Conservation (phyloP, 164 flowering plant species). For the Aristolochia californica region DNA sequence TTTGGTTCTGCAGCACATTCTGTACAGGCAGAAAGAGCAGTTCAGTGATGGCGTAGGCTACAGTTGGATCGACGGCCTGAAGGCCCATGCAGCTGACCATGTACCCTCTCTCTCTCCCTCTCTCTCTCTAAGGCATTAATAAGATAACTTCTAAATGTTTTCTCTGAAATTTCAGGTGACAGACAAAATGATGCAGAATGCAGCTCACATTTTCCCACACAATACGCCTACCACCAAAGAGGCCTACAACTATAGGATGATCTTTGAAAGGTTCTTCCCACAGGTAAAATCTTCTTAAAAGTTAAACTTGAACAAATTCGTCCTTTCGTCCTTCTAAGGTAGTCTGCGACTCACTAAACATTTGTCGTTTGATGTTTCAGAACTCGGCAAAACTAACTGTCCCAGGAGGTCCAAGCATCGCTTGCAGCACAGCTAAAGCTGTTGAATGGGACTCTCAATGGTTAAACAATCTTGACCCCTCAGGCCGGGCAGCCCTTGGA, state of each 20-base stretch:
- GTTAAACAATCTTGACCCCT: constrained; percentile 85
- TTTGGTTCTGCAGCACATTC: constrained; percentile 61
- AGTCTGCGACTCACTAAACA: too few species aligned
- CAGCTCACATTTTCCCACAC: constrained; percentile 58
- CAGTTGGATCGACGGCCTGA: constrained; percentile 95
- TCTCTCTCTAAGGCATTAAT: constrained; percentile 3
- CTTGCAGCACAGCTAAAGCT: constrained; percentile 93
- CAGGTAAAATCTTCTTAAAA: constrained; percentile 41
- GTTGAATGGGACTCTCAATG: constrained; percentile 83
- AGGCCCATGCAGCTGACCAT: constrained; percentile 73
- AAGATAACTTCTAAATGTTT: not conserved
- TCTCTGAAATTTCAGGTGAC: constrained; percentile 39
- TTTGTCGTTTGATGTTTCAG: constrained; percentile 22
- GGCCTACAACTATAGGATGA: constrained; percentile 85
- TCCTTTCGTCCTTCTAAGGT: too few species aligned
- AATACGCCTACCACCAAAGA: constrained; percentile 84
- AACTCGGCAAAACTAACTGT: constrained; percentile 76
- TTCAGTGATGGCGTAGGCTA: constrained; percentile 97
- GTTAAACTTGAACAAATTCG: too few species aligned
- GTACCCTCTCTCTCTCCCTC: constrained; percentile 23
- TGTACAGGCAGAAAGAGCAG: constrained; percentile 92
- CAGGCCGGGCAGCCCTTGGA: constrained; percentile 88
- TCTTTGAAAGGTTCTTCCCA: constrained; percentile 88
- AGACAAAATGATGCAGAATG: constrained; percentile 81
- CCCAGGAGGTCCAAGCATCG: constrained; percentile 89